Conservation (phyloP, 768 basidiomycete species). For the Boletus barrowsii region DNA sequence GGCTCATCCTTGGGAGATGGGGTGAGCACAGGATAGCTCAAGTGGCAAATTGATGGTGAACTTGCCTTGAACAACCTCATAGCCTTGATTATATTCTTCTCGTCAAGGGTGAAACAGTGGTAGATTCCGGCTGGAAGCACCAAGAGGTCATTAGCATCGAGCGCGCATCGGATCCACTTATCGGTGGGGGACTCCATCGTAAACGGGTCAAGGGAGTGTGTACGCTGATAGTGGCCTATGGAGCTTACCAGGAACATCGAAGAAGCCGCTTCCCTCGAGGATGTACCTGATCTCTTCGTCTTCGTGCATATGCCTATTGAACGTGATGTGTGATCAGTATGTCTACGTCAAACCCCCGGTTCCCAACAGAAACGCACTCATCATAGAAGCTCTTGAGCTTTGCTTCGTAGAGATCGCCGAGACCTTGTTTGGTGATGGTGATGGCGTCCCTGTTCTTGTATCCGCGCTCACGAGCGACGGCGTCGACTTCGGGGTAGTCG, state of each 20-base stretch:
- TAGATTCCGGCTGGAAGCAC: conserved; percentile 92
- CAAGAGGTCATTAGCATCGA: conserved; percentile 77
- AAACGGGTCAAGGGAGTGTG: background rate
- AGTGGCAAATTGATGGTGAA: background rate
- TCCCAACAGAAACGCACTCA: conserved; percentile 49
- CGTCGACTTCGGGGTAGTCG: conserved; percentile 53
- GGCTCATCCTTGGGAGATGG: conserved; percentile 68
- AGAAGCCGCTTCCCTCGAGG: conserved; percentile 84
- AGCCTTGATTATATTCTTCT: conserved; percentile 66
- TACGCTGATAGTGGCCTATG: background rate
- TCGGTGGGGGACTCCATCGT: conserved; percentile 60
- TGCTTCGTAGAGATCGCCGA: conserved; percentile 80
- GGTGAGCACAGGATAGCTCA: background rate
- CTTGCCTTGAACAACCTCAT: conserved; percentile 82
- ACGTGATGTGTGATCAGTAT: background rate
- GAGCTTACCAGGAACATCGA: conserved; percentile 81
- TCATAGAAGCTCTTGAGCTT: conserved; percentile 83
- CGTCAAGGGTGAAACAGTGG: conserved; percentile 91
- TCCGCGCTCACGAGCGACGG: conserved; percentile 59
- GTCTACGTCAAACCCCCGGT: background rate
- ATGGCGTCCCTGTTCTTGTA: conserved; percentile 87
- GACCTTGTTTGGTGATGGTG: conserved; percentile 69
- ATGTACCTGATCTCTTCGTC: conserved; percentile 95
- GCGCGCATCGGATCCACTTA: conserved; percentile 77
- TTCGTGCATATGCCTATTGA: conserved; percentile 81